Base-by-base conservation (phyloP, 306 rosid species). In the Inga oerstediana region DNA sequence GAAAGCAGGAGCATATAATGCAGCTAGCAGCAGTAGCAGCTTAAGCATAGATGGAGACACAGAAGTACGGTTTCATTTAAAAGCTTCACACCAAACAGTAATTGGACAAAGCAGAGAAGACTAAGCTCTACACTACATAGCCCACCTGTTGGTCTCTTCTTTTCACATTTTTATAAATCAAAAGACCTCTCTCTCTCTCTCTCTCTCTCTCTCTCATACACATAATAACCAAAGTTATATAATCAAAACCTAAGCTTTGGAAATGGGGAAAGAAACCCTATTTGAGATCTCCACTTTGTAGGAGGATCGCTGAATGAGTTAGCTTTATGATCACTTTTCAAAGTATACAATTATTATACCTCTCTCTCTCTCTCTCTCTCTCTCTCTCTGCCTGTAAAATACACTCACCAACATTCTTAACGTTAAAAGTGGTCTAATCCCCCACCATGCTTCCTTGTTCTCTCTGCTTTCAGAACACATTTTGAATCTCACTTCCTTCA, bases 281-380 rank as follows among this genome's bases (percentile, higher is more conserved):
- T 24, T 86, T 82, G 82, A 8, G 81, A 84, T 89, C 89, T 86
- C 90, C 84, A 80, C 88, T 86, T 87, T 86, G 89, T 86, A 76
- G 80, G 30, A 86, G 85, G 91, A 84, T 84, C 82, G 79, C 89
- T 88, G 85, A 85, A 88, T 82, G 84, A 2, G 17, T 44, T 52
- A 79, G 92, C 93, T 93, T 93, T 90, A 81, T 88, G 89, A 80
- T 85, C 86, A 78, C 94, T 89, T 93, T 93, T 83, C 87, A 84
- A 90, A 87, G 72, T 76, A 75, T 78, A 39, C 46, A 59, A 79
- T 82, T 79, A 74, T 45, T 58, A 56, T n/a, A 56, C 85, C 84
- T 1, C 68, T 66, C 76, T 73, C 43, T 46, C 78, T 73, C 79
- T 78, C 84, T 1, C 68, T 66, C 76, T 73, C 43, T 46, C 78